Evolutionary conservation across 2,329 filamentous ascomycete species (phyloP).

Genomic region (Penicillium sp.): DNA sequence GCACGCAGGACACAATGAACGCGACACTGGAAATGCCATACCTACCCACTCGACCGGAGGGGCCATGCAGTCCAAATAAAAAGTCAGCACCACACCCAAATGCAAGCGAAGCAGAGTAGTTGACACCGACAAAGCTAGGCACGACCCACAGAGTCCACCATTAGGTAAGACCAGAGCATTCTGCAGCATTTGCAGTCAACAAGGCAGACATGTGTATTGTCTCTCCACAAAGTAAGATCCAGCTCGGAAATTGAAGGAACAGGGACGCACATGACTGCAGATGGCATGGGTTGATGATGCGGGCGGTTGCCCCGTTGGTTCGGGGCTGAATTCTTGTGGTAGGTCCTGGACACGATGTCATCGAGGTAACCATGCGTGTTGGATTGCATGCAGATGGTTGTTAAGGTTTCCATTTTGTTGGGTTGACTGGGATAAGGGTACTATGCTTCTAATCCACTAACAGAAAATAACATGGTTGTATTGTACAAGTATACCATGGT

Average conservation of each 20-base stretch:
- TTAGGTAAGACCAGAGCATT: not conserved
- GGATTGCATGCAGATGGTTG: not conserved
- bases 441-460: no score
- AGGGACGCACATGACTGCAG: not conserved
- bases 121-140: not conserved
- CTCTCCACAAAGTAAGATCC: no score
- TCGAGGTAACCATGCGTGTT: not conserved
- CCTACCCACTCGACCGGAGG: not conserved
- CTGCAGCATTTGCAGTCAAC: not conserved
- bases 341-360: not conserved
- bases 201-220: not conserved
- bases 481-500: not conserved
- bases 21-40: not conserved
- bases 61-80: conserved; percentile 4
- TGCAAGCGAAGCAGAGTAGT: not conserved
- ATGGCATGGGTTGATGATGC: not conserved
- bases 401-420: not conserved
- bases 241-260: not conserved
- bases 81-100: conserved; percentile 6
- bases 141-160: not conserved
- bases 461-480: not conserved
- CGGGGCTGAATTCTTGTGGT: not conserved
- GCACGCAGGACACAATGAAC: not conserved
- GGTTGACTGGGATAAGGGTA: not conserved
- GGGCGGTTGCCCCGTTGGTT: not conserved